Conservation (phyloP, 768 basidiomycete genomes). For the Macrolepiota dolichaula region DNA sequence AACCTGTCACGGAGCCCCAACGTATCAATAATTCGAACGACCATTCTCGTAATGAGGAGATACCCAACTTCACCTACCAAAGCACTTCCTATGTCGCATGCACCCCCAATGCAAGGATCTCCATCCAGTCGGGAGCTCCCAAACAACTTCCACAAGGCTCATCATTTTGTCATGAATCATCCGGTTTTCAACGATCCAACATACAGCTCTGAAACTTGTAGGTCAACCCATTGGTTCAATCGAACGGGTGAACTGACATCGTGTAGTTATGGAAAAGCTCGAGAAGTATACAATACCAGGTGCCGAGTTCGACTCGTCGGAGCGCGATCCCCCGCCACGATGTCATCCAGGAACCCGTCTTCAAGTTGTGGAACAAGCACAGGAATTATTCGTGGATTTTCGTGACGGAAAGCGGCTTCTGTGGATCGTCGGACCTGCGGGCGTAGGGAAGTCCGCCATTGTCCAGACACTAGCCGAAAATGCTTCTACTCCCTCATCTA, state of each 20-base stretch:
- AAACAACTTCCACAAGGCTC: not conserved
- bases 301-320: not conserved
- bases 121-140: not conserved
- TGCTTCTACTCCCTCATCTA: not conserved
- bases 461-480: slow-evolving; percentile 9
- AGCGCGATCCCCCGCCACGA: not conserved
- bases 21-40: too few species aligned
- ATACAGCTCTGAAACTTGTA: not conserved
- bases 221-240: not conserved
- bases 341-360: not conserved
- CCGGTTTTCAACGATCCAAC: not conserved
- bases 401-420: not conserved
- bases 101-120: not conserved
- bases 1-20: too few species aligned
- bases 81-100: too few species aligned
- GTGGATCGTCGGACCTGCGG: not conserved
- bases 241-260: not conserved
- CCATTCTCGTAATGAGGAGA: too few species aligned
- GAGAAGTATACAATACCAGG: not conserved
- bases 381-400: not conserved
- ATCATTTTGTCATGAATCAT: not conserved
- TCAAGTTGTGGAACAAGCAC: not conserved
- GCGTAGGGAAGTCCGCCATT: not conserved
- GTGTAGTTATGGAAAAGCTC: not conserved
- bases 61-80: too few species aligned